A percentile compares a stretch with the other conserved stretches of the same genome.
Conservation (phyloP, 805 yeast genomes). For the Kazachstania africana region DNA sequence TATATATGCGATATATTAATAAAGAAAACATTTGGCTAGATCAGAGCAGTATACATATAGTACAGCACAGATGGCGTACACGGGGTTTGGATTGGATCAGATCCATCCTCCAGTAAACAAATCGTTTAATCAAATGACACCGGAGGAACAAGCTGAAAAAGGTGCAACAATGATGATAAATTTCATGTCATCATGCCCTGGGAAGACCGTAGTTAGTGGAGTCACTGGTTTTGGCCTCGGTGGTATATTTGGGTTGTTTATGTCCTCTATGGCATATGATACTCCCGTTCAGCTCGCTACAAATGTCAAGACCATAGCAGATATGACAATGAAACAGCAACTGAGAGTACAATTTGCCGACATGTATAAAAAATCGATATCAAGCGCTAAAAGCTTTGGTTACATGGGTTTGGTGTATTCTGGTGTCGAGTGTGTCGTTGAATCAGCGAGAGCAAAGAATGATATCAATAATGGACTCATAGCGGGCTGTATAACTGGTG, state of each 20-base stretch:
- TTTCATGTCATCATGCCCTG: constrained; percentile 89
- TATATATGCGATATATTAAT: too few species aligned
- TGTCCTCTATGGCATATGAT: constrained; percentile 54
- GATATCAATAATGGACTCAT: constrained; percentile 84
- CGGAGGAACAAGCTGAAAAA: constrained; percentile 84
- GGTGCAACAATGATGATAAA: constrained; percentile 78
- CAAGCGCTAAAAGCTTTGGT: constrained; percentile 89
- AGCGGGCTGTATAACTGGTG: constrained; percentile 96
- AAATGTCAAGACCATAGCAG: constrained; percentile 48
- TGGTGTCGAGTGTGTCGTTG: constrained; percentile 86
- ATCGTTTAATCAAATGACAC: constrained; percentile 61
- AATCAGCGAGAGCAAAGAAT: constrained; percentile 75
- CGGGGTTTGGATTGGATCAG: constrained; percentile 33
- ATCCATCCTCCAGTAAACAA: constrained; percentile 33
- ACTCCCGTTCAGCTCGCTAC: constrained; percentile 28
- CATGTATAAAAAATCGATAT: constrained; percentile 81
- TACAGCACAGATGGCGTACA: constrained; percentile 28
- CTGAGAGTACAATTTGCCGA: constrained; percentile 83
- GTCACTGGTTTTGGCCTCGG: constrained; percentile 90
- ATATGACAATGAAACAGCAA: constrained; percentile 85
- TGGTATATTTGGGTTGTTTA: constrained; percentile 89
- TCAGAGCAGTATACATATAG: too few species aligned
- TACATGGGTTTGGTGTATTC: constrained; percentile 83
- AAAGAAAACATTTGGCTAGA: too few species aligned
- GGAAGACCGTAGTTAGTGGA: constrained; percentile 83